Evolutionary conservation across 306 rosid species (phyloP), one percentile per base, ranked within the genome.

Genomic region (Begonia masoniana): DNA sequence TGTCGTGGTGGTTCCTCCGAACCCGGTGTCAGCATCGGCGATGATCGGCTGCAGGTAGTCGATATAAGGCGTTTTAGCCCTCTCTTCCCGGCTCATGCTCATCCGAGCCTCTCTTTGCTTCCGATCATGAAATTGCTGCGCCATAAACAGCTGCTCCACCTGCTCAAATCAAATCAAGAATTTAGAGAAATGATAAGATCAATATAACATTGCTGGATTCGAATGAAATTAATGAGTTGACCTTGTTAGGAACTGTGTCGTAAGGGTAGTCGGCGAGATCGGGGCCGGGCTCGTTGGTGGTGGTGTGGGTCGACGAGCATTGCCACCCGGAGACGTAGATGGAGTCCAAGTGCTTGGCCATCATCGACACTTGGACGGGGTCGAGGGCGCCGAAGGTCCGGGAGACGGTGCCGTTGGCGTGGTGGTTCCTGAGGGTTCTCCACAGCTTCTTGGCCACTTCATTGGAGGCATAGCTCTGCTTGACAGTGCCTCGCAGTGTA

Each of bases 271-370:
- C 99, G 12, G 99, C 99, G 2, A 91, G 94, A 68, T 91, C 99
- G 1, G 99, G 99, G 14, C 99, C 99, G 0, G 93, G 99, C 21
- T 91, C 99, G 63, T 91, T 91, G 74, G 86, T 69, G 72, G 82
- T 59, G 61, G 99, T 82, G 69, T 87, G 96, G 10, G 99, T 86
- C 45, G 96, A 73, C 13, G 96, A 86, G 51, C 99, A 91, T n/a
- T 91, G 99, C 99, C 99, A 91, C 1, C 99, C 96, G 2, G 99
- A 91, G 79, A 91, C 99, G 39, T 91, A 91, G 19, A 91, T 76
- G 21, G 93, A 62, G 74, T 91, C 99, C 70, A 91, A 69, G 51
- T 91, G 91, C 73, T 74, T 77, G 14, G 94, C 99, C 99, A 91
- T 91, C 74, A 86, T 87, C 62, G 93, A 79, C 21, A 91, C 94